These are phyloP conservation scores for Blastosporella zonata DNA, from an alignment of 1,284 basidiomycete species.

Conservation along the genomic window DNA sequence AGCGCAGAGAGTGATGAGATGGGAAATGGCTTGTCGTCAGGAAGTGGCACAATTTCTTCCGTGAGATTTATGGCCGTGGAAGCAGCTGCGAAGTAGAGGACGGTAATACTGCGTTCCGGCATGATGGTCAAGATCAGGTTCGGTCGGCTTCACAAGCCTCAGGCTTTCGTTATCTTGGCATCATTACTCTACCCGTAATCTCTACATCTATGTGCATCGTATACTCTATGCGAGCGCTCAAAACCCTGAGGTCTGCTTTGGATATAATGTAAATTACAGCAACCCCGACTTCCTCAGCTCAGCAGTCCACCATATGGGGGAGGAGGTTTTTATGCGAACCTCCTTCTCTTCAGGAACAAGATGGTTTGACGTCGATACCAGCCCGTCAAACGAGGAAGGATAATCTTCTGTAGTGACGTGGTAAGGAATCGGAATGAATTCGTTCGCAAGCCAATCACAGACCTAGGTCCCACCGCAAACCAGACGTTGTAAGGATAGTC, in stretches of 20 bases:
- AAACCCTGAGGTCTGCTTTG: background rate
- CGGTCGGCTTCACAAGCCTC: background rate
- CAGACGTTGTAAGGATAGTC: constrained; percentile 76
- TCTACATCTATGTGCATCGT: background rate
- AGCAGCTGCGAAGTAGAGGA: constrained; percentile 80
- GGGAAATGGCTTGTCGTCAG: constrained; percentile 37
- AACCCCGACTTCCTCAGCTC: constrained; percentile 43
- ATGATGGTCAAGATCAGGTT: constrained; percentile 11
- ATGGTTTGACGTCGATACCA: constrained; percentile 92
- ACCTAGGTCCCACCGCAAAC: constrained; percentile 91
- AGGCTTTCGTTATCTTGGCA: background rate
- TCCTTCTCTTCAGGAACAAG: constrained; percentile 58
- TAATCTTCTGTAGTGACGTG: constrained; percentile 40
- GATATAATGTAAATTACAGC: constrained; percentile 6
- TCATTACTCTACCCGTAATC: too few species aligned
- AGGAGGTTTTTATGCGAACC: constrained; percentile 75
- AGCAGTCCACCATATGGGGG: constrained; percentile 87
- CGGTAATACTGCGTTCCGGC: constrained; percentile 40
- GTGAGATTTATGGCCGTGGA: constrained; percentile 63
- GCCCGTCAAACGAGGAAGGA: constrained; percentile 74
- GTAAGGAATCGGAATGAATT: background rate
- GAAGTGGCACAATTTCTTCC: constrained; percentile 47
- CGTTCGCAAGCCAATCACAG: constrained; percentile 23
- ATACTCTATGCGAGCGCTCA: too few species aligned
- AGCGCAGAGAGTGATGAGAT: constrained; percentile 51